Evolutionary conservation across 345 rosid genomes (phyloP).

Genomic region (Barbarea vulgaris): DNA sequence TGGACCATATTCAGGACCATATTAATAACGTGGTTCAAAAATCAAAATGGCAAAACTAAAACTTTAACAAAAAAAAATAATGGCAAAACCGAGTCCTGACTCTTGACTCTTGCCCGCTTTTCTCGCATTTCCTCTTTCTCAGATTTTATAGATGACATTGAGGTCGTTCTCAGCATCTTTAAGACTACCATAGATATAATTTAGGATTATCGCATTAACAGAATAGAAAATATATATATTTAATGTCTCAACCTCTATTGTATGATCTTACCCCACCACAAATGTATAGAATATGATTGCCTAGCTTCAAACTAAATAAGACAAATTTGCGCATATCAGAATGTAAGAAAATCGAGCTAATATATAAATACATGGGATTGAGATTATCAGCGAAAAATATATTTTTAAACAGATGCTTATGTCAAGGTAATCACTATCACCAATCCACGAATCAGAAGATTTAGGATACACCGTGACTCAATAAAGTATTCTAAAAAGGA

Average conservation of each 20-base stretch:
- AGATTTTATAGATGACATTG: slow-evolving; percentile 4
- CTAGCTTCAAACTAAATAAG: neutral
- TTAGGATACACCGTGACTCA: neutral
- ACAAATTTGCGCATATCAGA: neutral
- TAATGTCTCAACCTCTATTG: slow-evolving; percentile 2
- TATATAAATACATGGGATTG: neutral
- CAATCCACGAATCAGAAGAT: neutral
- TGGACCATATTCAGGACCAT: neutral
- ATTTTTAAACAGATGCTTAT: neutral
- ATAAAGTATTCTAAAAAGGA: neutral
- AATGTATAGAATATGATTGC: neutral
- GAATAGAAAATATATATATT: neutral
- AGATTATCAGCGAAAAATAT: neutral
- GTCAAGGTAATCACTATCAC: neutral
- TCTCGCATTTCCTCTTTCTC: neutral
- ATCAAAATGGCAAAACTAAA: neutral
- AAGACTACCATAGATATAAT: too few relatives aligned
- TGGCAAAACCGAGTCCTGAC: neutral
- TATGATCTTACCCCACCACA: neutral
- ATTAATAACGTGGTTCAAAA: slow-evolving; percentile 13
- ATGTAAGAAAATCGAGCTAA: neutral
- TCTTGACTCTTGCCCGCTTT: neutral
- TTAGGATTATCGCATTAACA: too few relatives aligned
- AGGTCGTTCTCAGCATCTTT: slow-evolving; percentile 20
- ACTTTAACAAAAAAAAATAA: neutral